Base-by-base conservation (phyloP, 1,284 basidiomycete species). In the Pseudozyma tsukubaensis region DNA sequence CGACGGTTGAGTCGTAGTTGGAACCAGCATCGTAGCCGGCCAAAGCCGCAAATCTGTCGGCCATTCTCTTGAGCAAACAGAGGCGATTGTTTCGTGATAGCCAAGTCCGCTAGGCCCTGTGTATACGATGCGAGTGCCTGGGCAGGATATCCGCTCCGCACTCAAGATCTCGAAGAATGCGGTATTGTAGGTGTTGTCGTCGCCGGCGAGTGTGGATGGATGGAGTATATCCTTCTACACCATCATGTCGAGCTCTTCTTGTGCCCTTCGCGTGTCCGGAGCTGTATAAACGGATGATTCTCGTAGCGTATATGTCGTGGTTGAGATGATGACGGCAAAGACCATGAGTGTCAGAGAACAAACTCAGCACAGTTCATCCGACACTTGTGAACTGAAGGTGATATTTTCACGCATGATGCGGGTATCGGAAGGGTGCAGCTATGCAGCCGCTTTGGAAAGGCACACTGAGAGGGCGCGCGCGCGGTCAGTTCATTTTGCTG, bases 21-120 rank as follows among this genome's bases (percentile, higher is more conserved):
- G 72, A 66, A 5, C 64, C 67, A 50, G 70, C 72, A 39, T 76
- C 69, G 52, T 66, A 78, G 62, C 77, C 78, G 50, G 77, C 74
- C 13, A 77, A 53, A n/a, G 70, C 67, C 16, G 75, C 70, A 37
- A 77, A 77, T 9, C 76, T 58, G 32, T 80, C 74, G 8, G 77
- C 70, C 78, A 79, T 79, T 24, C 3, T 18, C 14, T 24, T 14
- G 14, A 3, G 48, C 18, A 13, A 8, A 14, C 4, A n/a, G 47
- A 49, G 24, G 16, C 24, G 9, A 29, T 29, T 29, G 3, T 29
- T 29, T 29, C 29, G 47, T 49, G 24, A 1, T 4, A 3, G 8
- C n/a, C 3, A 18, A 9, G 12, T 18, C 42, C 9, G 19, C n/a
- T 14, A 5, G 16, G 19, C 16, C 14, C 16, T 19, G 10, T 29